These are phyloP conservation scores for Zygotorulaspora danielsina DNA, from an alignment of 805 yeast genomes.

Conservation along the genomic window DNA sequence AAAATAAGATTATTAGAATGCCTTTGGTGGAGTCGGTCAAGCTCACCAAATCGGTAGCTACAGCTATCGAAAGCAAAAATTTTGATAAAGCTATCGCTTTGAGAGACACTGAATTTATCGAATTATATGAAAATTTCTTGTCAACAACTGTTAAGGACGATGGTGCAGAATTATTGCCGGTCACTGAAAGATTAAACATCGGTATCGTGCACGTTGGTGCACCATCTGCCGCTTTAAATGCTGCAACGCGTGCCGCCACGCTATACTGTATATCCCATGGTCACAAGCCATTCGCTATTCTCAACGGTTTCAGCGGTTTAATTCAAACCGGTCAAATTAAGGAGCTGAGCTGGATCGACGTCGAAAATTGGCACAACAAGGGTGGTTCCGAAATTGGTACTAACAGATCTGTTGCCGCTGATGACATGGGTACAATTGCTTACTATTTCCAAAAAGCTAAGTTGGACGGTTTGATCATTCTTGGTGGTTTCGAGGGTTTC, in stretches of 20 bases:
- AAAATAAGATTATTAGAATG: constrained; percentile 79
- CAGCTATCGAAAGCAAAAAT: constrained; percentile 72
- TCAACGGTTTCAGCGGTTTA: constrained; percentile 90
- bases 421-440: constrained; percentile 87
- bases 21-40: constrained; percentile 88
- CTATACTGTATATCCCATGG: constrained; percentile 85
- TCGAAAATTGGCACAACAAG: constrained; percentile 78
- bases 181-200: constrained; percentile 57
- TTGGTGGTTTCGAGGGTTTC: constrained; percentile 99
- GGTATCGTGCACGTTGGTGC: constrained; percentile 95
- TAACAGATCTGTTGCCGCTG: constrained; percentile 77
- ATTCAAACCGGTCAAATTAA: constrained; percentile 82
- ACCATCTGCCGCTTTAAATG: constrained; percentile 94
- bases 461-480: constrained; percentile 82
- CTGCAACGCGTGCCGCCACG: constrained; percentile 88
- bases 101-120: constrained; percentile 85
- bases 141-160: constrained; percentile 66
- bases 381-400: constrained; percentile 99
- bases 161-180: constrained; percentile 56
- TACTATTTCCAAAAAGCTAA: constrained; percentile 84
- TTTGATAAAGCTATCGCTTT: constrained; percentile 82
- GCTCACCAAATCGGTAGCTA: constrained; percentile 84
- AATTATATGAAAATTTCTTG: constrained; percentile 68
- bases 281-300: constrained; percentile 84
- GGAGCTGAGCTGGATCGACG: constrained; percentile 74